Evolutionary conservation across 768 basidiomycete species (phyloP).

Genomic region (Hypholoma sublateritium): DNA sequence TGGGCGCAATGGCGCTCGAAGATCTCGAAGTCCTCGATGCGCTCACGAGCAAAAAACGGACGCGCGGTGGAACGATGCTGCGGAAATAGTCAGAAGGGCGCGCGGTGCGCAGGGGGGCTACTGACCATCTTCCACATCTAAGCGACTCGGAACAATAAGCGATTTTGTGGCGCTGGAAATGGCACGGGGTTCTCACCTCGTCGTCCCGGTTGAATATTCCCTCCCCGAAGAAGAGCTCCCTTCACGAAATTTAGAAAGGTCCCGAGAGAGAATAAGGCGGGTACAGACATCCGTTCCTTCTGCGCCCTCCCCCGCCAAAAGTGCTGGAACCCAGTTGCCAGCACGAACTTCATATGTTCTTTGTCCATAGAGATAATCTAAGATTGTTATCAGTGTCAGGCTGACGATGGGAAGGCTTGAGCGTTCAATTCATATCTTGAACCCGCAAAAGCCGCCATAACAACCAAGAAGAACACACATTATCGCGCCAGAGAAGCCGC

Average conservation of each 20-base stretch:
- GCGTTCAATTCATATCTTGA: background rate
- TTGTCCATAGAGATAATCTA: conserved; percentile 78
- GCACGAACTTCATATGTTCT: conserved; percentile 62
- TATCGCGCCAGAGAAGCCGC: conserved; percentile 67
- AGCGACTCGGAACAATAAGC: conserved; percentile 5
- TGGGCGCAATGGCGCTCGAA: conserved; percentile 56
- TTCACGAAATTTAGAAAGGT: conserved; percentile 13
- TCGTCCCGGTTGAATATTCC: conserved; percentile 82
- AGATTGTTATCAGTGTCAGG: conserved; percentile 9
- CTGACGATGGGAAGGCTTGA: background rate
- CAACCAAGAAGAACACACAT: conserved; percentile 40
- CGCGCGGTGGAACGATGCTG: conserved; percentile 68
- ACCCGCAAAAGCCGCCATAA: background rate
- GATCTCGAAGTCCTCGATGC: conserved; percentile 66
- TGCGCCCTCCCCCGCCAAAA: conserved; percentile 69
- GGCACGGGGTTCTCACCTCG: conserved; percentile 39
- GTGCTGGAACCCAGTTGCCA: conserved; percentile 62
- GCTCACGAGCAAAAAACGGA: conserved; percentile 75
- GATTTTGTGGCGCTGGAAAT: background rate
- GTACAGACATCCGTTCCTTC: conserved; percentile 63
- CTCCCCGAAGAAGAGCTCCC: conserved; percentile 65
- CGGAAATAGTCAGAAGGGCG: too few species aligned
- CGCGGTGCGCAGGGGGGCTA: background rate
- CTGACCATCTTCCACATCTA: conserved; percentile 67
- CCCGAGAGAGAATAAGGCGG: background rate